Evolutionary conservation across 305 asterid species (phyloP), one percentile per base, ranked within the genome.

Genomic region (Withania somnifera): DNA sequence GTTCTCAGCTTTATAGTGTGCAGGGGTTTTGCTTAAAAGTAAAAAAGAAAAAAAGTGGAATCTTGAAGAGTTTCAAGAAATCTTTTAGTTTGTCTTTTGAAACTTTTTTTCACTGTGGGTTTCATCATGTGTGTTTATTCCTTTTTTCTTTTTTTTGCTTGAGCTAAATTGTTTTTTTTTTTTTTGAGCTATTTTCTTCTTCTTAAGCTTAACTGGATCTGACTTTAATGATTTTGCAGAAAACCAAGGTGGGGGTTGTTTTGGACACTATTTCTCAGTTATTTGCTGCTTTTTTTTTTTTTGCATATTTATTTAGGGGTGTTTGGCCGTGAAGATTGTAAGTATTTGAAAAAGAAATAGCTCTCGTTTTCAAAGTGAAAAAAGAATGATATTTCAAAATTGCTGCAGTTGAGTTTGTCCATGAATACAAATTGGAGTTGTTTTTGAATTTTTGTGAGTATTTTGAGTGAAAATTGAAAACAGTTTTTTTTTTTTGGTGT

Each of bases 1-100:
- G 82, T 64, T 68, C 71, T 15, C 73, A 14, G 64, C 77, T 73
- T 77, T 78, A 83, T 86, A 86, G 75, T 83, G 40, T 81, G 79
- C 83, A 88, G 63, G 84, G 80, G 85, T 38, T 38, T 79, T 20
- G 82, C 42, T 42, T 36, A 78, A 57, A 17, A 71, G 57, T 42
- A 20, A 22, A 78, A 85, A 85, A 45, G 63, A 5, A 77, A 79
- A 82, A 78, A 84, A n/a, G n/a, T 68, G 57, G 77, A 85, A 85
- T 86, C 83, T 67, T 71, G 67, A 78, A 58, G 81, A 86, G 61
- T 83, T 78, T 86, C 86, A 58, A 75, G 40, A 50, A 26, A 64
- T 80, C 82, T 84, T 82, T 87, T 69, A 83, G 57, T 61, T 80
- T 50, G 82, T 82, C 86, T 64, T 80, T 51, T 57, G 42, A 50